Conservation (phyloP, 2,329 filamentous ascomycete species). For the Hymenoscyphus scutula region DNA sequence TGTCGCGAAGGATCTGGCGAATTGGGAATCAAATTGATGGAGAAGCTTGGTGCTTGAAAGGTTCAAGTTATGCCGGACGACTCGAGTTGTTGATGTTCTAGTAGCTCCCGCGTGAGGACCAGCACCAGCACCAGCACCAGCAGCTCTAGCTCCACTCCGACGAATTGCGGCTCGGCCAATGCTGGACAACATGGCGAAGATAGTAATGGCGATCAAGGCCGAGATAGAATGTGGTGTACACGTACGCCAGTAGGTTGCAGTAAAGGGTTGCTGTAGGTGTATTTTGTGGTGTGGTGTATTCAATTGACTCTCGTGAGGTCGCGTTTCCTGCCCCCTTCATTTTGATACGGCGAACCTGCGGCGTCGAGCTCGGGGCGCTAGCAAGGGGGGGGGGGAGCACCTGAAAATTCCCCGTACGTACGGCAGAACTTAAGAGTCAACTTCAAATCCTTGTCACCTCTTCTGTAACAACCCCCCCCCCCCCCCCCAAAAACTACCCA, state of each 20-base stretch:
- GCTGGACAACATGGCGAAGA: slow-evolving; percentile 34
- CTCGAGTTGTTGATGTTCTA: slow-evolving; percentile 30
- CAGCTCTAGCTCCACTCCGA: slow-evolving; percentile 25
- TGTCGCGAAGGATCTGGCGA: slow-evolving; percentile 28
- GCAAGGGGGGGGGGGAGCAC: background rate
- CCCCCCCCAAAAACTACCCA: no score
- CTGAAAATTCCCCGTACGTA: no score
- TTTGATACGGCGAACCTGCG: slow-evolving; percentile 1
- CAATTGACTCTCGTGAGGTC: background rate
- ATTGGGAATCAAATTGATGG: slow-evolving; percentile 10
- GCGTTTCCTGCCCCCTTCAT: background rate
- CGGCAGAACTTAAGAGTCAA: no score
- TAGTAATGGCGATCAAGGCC: background rate
- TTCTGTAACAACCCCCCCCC: no score
- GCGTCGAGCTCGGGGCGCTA: background rate
- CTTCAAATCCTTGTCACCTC: no score
- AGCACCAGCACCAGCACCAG: slow-evolving; percentile 25
- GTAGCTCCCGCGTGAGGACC: slow-evolving; percentile 26
- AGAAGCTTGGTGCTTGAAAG: background rate
- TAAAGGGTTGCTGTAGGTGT: background rate
- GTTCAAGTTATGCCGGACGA: slow-evolving; percentile 6
- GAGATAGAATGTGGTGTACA: background rate
- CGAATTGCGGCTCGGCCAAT: slow-evolving; percentile 35
- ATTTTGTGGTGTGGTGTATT: background rate
- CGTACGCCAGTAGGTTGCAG: background rate